A percentile compares a stretch with the other conserved stretches of the same genome.
Conservation (phyloP, 1,284 basidiomycete species). For the Kwoniella shivajii region DNA sequence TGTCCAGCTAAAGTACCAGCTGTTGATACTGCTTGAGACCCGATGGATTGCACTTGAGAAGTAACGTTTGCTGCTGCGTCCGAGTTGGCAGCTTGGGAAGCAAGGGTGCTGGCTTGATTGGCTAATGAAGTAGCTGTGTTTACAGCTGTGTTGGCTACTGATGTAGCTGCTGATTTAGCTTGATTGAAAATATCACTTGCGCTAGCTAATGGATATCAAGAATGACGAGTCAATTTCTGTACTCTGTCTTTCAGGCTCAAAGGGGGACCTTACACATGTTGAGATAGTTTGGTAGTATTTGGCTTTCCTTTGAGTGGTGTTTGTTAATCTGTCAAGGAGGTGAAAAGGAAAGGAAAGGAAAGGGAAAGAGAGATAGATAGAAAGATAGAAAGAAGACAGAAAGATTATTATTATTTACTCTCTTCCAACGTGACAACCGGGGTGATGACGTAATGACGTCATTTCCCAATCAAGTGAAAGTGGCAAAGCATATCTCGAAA, state of each 20-base stretch:
- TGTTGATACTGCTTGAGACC: conserved; percentile 24
- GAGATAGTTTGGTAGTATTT: no score
- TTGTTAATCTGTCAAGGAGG: no score
- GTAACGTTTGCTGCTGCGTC: conserved; percentile 32
- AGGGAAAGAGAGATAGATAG: not conserved
- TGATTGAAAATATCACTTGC: conserved; percentile 44
- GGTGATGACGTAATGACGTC: not conserved
- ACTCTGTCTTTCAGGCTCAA: no score
- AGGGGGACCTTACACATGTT: not conserved
- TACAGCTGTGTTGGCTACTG: conserved; percentile 31
- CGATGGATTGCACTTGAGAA: conserved; percentile 31
- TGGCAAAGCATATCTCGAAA: no score
- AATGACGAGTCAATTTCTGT: not conserved
- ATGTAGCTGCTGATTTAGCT: conserved; percentile 37
- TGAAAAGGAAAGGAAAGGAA: no score
- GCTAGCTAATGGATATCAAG: not conserved
- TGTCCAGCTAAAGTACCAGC: conserved; percentile 36
- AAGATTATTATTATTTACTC: not conserved
- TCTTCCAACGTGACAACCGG: not conserved
- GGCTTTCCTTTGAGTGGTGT: no score
- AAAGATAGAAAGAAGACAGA: not conserved
- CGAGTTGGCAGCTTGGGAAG: conserved; percentile 42
- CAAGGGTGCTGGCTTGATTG: conserved; percentile 30
- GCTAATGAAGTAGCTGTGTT: no score
- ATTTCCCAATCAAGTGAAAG: no score